Conservation (phyloP, 2,329 filamentous ascomycete genomes). For the Nemania sp. region DNA sequence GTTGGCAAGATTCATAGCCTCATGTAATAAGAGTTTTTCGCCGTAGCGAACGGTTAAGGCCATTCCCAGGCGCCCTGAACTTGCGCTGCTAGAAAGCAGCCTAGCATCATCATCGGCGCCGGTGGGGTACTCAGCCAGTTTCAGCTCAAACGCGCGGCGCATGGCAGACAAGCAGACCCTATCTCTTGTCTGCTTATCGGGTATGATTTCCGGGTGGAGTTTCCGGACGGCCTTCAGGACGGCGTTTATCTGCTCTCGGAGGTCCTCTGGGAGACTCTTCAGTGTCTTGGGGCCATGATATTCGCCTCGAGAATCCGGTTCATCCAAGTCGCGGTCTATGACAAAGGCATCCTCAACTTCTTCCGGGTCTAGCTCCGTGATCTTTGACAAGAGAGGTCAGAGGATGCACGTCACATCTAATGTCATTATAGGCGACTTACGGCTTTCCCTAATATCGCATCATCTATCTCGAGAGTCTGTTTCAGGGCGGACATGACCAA, state of each 20-base stretch:
- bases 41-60: slow-evolving; percentile 70
- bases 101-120: slow-evolving; percentile 47
- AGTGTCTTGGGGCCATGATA: slow-evolving; percentile 46
- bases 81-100: slow-evolving; percentile 40
- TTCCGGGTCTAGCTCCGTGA: slow-evolving; percentile 60
- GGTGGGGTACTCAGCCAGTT: slow-evolving; percentile 50
- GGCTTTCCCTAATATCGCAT: slow-evolving; percentile 47
- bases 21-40: slow-evolving; percentile 69
- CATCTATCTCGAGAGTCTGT: slow-evolving; percentile 45
- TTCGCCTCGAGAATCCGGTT: slow-evolving; percentile 55
- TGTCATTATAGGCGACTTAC: slow-evolving; percentile 39
- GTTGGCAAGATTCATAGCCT: slow-evolving; percentile 50
- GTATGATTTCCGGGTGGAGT: slow-evolving; percentile 46
- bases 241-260: slow-evolving; percentile 56
- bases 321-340: slow-evolving; percentile 59
- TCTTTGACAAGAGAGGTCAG: slow-evolving; percentile 43
- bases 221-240: slow-evolving; percentile 57
- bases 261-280: slow-evolving; percentile 52
- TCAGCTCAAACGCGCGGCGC: slow-evolving; percentile 43
- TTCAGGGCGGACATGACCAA: slow-evolving; percentile 56
- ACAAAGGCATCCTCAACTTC: slow-evolving; percentile 77
- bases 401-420: neutral
- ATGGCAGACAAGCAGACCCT: slow-evolving; percentile 50
- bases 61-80: slow-evolving; percentile 55
- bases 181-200: slow-evolving; percentile 56